Base-by-base conservation (phyloP, 169 alveolate genomes). In the Babesia bigemina region DNA sequence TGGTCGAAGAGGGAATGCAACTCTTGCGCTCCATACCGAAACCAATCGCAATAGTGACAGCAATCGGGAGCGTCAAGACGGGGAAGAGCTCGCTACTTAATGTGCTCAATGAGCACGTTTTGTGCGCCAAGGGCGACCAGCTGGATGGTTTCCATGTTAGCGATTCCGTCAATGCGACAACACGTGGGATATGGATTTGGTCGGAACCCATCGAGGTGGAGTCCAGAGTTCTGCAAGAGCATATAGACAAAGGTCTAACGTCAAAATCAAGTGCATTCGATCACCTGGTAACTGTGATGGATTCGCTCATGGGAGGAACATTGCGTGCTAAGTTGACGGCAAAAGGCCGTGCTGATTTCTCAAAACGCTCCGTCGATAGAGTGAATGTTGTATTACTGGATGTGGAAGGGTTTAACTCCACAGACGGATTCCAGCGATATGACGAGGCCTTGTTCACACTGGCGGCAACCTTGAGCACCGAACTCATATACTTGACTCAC, bases 31-130 rank as follows among this genome's bases (percentile, higher is more conserved):
- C 61, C 24, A 45, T 90, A 10, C 90, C 86, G 12, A 85, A 85
- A 50, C 95, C 95, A 39, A 65, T 92, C 48, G 92, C 93, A n/a
- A 78, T 90, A 14, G 91, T 92, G 16, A 86, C 93, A 12, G 94
- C 89, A 14, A 69, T 92, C 55, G 95, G 95, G 39, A 81, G 86
- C 52, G 69, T 91, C 74, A 90, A 91, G 62, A 79, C 92, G 39
- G 95, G 95, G 10, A 91, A 91, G 75, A 82, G 92, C 13, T 90
- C 86, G 45, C 60, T 91, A 24, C 62, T 90, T 16, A 91, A 91
- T 70, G 86, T 83, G 52, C 57, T 90, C 3, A 90, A 90, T 52
- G 94, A 90, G 26, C 81, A 90, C 48, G 69, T 73, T 11, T 57
- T 90, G 26, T 62, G 75, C 57, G 90, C 73, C 42, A 39, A 75